Evolutionary conservation across 352 stramenopile genomes (phyloP), one percentile per base, ranked within the genome.

Genomic region (Saprolegnia parasitica): DNA sequence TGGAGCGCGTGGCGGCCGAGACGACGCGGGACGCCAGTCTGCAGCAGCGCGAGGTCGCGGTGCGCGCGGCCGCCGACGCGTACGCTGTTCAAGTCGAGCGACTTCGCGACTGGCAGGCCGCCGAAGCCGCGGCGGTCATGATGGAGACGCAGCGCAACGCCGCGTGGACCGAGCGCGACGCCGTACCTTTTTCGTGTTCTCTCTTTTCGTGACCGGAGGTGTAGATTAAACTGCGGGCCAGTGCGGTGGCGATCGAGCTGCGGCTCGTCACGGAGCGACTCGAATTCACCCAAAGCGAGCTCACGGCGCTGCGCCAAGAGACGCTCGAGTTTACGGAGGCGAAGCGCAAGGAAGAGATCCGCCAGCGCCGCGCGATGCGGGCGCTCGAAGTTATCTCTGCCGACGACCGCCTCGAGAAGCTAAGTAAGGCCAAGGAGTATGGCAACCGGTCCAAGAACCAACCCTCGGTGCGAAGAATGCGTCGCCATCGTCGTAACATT

Each of bases 131-230:
- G 0, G 81, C 81, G 0, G 76, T 83, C 0, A 83, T 90, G 0
- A 75, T 81, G 3, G 83, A 91, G 29, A 88, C 81, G 10, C 81
- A 89, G 63, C 81, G 83, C 52, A 91, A 87, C 60, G 83, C 87
- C 35, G 78, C 79, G 29, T 80, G 89, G 8, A 76, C 62, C 5
- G 81, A 90, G 55, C 81, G 81, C 3, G 80, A 90, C 39, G 20
- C 54, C 9, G 63, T 70, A 60, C 16, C 24, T 8, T 16, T 8
- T 39, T 58, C 11, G 35, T 13, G 3, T 24, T 60, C 29, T 35
- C 29, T 35, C 5, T 5, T 35, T 35, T 4, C 39, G 23, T n/a
- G 0, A 3, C 4, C 24, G 4, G 26, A 4, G 6, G 26, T 20
- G 35, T 73, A 77, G 40, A 72, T 79, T 8, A 78, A 86, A 23